Evolutionary conservation across 176 grass and related monocot genomes (phyloP), one percentile per base, ranked within the genome.

Genomic region (Oryza longistaminata): DNA sequence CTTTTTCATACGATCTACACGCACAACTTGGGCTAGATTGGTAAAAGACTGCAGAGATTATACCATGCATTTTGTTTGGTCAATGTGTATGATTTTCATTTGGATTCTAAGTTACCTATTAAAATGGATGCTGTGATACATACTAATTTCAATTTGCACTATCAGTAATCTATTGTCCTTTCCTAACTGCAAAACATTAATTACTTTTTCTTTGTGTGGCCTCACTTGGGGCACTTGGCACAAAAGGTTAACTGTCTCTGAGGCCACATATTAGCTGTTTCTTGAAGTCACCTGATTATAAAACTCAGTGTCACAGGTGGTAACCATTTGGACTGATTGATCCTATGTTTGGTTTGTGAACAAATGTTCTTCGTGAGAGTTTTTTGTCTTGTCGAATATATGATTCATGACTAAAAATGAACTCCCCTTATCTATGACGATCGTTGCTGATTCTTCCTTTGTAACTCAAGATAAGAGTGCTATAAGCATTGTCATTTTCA

Each of bases 101-200:
- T 64, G 48, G 13, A 26, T 85, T 62, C 82, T 85, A 86, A 76
- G 22, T 77, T 55, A 31, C 65, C 33, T 16, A 25, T 74, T 74
- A 61, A 73, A 58, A 76, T 42, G 66, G 34, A 68, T 77, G 68
- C 4, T 31, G 29, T 31, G 29, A 31, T 31, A 31, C 29, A 31
- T 31, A 31, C 13, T 27, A 21, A 77, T 40, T 31, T 67, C 31
- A 4, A 17, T 27, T 50, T 66, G 58, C 81, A 48, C 46, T 75
- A 6, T 40, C 19, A 50, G 6, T 74, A 66, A 46, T 25, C 9
- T 8, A 12, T 12, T 71, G 1, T 6, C 5, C 11, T 61, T 81
- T 66, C 34, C 39, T 45, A 10, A n/a, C 45, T 27, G 16, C 49
- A 24, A 68, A 75, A 15, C 3, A 11, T 43, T 74, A 66, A 26